Conservation (phyloP, 495 filamentous ascomycete genomes). For the Glarea lozoyensis region DNA sequence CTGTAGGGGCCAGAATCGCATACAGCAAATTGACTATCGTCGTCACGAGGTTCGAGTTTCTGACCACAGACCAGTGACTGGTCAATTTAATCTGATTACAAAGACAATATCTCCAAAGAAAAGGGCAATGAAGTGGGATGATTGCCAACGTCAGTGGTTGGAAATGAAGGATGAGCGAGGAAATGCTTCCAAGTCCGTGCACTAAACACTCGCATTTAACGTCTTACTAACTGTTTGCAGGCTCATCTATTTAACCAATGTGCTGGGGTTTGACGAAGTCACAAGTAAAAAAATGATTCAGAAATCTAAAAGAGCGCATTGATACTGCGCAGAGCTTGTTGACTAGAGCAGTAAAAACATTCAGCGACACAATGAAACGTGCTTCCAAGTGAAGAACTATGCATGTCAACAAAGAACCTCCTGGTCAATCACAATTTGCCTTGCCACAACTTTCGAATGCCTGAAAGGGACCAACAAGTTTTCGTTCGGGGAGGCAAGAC, state of each 20-base stretch:
- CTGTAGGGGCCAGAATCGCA: slow-evolving; percentile 71
- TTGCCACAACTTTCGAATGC: no score
- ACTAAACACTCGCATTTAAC: neutral
- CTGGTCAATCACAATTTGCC: no score
- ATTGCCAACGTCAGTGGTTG: slow-evolving; percentile 63
- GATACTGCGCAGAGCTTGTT: no score
- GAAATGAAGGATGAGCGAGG: slow-evolving; percentile 45
- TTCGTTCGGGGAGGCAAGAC: no score
- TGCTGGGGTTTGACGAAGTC: slow-evolving; percentile 14
- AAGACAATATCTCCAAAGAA: slow-evolving; percentile 66
- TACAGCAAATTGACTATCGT: slow-evolving; percentile 80
- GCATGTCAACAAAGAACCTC: no score
- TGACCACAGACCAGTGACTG: slow-evolving; percentile 90
- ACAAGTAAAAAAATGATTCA: slow-evolving; percentile 12
- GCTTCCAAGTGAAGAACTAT: no score
- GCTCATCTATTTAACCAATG: slow-evolving; percentile 15
- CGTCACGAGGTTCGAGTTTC: slow-evolving; percentile 83
- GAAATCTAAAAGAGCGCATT: slow-evolving; percentile 3
- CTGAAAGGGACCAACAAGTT: no score
- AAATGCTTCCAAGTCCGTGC: slow-evolving; percentile 18
- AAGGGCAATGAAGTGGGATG: slow-evolving; percentile 56
- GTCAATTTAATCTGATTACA: slow-evolving; percentile 66
- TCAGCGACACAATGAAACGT: no score
- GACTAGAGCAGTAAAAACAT: no score
- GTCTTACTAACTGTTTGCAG: neutral